phyloP scores from a whole-genome alignment of 148 eudicot genomes.

The Cornus suecica region DNA sequence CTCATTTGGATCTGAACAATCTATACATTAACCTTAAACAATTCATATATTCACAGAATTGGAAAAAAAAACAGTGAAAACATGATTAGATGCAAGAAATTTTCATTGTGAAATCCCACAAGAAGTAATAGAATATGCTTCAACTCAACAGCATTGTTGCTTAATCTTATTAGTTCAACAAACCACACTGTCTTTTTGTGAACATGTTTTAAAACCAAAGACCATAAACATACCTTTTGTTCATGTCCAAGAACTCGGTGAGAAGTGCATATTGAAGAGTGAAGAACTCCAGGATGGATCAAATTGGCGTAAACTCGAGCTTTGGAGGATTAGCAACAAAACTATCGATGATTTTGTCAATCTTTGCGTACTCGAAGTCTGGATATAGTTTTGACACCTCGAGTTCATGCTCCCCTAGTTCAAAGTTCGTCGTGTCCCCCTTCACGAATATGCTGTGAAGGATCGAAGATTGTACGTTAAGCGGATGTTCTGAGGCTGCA shows the following conservation, averaged over 20 bases:
- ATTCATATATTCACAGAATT: no score
- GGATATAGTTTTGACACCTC: conserved; percentile 14
- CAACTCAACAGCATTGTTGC: no score
- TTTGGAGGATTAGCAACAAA: neutral
- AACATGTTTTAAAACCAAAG: neutral
- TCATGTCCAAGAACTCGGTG: neutral
- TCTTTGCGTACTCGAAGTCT: conserved; percentile 3
- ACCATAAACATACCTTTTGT: no score
- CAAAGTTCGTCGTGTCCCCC: conserved; percentile 10
- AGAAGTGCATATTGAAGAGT: neutral
- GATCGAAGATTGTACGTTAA: conserved; percentile 3
- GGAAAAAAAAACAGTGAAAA: no score
- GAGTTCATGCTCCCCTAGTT: conserved; percentile 1
- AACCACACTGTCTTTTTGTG: neutral
- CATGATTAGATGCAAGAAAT: no score
- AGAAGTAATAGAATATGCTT: no score
- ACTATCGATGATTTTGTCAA: neutral
- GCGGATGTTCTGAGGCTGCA: conserved; percentile 18
- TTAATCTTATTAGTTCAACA: no score
- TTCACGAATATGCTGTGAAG: conserved; percentile 20
- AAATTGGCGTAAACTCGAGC: conserved; percentile 1
- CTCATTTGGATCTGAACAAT: no score
- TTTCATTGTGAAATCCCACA: no score
- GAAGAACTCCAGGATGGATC: neutral
- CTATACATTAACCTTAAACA: no score